Evolutionary conservation across 768 basidiomycete species (phyloP).

Genomic region (Phylloporus rhodoxanthus): DNA sequence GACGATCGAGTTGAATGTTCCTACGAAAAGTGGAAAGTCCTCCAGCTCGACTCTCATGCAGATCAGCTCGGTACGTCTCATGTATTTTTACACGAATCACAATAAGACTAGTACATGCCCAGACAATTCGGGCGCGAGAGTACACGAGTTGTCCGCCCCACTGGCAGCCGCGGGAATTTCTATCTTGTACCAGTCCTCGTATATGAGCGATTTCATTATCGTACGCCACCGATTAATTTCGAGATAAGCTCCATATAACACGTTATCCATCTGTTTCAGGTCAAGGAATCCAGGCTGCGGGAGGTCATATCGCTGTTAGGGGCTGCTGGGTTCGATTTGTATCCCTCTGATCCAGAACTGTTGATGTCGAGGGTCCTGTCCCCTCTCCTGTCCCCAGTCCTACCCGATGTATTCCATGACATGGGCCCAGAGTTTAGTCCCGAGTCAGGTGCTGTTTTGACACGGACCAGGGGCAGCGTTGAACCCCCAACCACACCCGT

Average conservation of each 20-base stretch:
- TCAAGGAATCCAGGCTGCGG: conserved; percentile 58
- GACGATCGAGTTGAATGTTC: conserved; percentile 60
- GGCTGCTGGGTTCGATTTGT: conserved; percentile 61
- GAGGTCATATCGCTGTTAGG: conserved; percentile 58
- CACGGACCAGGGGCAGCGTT: conserved; percentile 40
- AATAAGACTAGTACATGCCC: conserved; percentile 5
- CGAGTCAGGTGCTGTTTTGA: conserved; percentile 42
- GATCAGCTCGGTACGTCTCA: conserved; percentile 53
- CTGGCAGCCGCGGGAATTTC: conserved; percentile 73
- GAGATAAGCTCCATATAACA: neutral
- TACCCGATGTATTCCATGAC: conserved; percentile 28
- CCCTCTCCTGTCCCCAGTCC: conserved; percentile 30
- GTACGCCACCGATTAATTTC: conserved; percentile 40
- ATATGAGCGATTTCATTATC: conserved; percentile 79
- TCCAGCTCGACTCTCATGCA: conserved; percentile 77
- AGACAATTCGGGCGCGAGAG: conserved; percentile 68
- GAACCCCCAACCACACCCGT: conserved; percentile 25
- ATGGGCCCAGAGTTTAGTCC: conserved; percentile 26
- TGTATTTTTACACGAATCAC: conserved; percentile 1
- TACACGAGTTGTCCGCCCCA: conserved; percentile 71
- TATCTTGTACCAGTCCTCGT: conserved; percentile 78
- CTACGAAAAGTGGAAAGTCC: conserved; percentile 68
- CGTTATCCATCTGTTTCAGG: conserved; percentile 35
- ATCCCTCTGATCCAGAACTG: conserved; percentile 41
- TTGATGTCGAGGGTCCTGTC: conserved; percentile 28